Conservation (phyloP, 768 basidiomycete genomes). For the Kockovaella imperatae region DNA sequence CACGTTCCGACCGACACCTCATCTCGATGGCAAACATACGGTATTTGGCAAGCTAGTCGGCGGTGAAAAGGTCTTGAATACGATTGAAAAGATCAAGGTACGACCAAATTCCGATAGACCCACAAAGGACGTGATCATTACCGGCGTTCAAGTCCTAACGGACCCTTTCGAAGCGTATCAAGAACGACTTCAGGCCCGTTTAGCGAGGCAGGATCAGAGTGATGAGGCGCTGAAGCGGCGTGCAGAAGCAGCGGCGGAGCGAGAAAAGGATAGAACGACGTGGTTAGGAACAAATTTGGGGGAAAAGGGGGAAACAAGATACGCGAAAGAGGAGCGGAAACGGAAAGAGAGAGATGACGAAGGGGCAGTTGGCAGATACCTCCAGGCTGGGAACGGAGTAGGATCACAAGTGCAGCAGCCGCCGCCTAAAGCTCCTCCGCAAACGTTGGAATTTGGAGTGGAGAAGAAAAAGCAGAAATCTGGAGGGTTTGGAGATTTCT, state of each 20-base stretch:
- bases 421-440: constrained; percentile 1
- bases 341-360: constrained; percentile 20
- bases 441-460: constrained; percentile 44
- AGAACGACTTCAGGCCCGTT: constrained; percentile 51
- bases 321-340: constrained; percentile 18
- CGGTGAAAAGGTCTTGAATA: constrained; percentile 80
- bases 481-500: constrained; percentile 72
- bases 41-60: constrained; percentile 97
- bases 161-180: constrained; percentile 96
- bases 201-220: constrained; percentile 54
- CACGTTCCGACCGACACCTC: constrained; percentile 71
- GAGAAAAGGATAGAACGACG: constrained; percentile 47
- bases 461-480: constrained; percentile 70
- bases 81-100: constrained; percentile 69
- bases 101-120: constrained; percentile 77
- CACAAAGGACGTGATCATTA: constrained; percentile 69
- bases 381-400: constrained; percentile 8
- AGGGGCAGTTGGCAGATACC: constrained; percentile 32
- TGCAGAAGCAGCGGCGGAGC: constrained; percentile 48
- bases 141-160: constrained; percentile 69
- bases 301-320: constrained; percentile 35
- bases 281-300: constrained; percentile 44
- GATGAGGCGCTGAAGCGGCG: constrained; percentile 51
- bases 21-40: constrained; percentile 88
- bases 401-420: not conserved